These are phyloP conservation scores for Aurantiochytrium sp. DNA, from an alignment of 108 stramenopile genomes.

Conservation along the genomic window DNA sequence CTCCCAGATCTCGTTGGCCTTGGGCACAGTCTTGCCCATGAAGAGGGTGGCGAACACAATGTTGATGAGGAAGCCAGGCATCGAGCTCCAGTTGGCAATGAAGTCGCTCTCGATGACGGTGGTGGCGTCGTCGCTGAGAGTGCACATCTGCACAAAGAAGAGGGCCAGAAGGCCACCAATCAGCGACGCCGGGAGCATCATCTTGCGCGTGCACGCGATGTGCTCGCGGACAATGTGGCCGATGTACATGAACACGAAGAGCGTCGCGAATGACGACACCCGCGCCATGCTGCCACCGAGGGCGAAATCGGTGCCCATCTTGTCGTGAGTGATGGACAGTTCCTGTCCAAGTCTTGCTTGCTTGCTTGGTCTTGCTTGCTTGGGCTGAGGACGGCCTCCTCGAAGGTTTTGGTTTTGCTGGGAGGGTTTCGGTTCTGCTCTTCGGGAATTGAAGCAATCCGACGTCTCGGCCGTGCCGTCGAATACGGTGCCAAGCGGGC, in stretches of 20 bases:
- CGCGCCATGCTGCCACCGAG: neutral
- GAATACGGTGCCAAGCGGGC: too few species aligned
- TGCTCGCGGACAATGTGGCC: conserved; percentile 5
- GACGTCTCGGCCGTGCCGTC: too few species aligned
- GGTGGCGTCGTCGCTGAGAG: neutral
- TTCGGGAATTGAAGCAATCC: too few species aligned
- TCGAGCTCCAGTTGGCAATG: neutral
- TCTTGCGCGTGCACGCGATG: neutral
- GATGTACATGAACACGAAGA: neutral
- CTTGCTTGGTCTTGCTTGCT: neutral
- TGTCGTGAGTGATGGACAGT: too few species aligned
- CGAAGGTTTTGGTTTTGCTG: too few species aligned
- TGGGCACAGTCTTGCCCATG: neutral
- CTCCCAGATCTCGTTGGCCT: neutral
- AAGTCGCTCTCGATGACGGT: neutral
- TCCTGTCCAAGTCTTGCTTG: too few species aligned
- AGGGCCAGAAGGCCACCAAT: conserved; percentile 2
- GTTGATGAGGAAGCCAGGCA: conserved; percentile 25
- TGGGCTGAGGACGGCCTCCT: too few species aligned
- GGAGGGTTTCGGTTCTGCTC: too few species aligned
- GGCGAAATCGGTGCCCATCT: neutral
- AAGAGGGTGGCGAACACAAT: conserved; percentile 16
- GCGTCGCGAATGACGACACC: neutral
- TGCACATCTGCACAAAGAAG: neutral
- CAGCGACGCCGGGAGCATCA: neutral